Base-by-base conservation (phyloP, 495 filamentous ascomycete species). In the Neurospora sublineolata region DNA sequence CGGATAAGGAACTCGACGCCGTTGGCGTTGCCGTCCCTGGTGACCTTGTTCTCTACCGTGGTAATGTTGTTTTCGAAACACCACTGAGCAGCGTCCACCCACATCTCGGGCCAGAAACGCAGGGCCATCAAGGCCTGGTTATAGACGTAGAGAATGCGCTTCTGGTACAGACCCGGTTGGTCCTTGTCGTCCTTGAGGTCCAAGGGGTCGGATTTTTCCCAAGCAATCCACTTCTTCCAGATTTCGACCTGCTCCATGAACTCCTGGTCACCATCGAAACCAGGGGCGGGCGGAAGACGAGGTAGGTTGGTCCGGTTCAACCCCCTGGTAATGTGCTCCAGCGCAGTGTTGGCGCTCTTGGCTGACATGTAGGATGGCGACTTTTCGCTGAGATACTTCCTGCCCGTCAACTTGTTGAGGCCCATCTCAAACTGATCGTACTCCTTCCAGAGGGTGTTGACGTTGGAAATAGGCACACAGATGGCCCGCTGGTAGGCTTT, bases 341-440 rank as follows among this genome's bases (percentile, higher is more conserved):
- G 82, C 52, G 92, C 89, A 7, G 89, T 94, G 77, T 91, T 89
- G 33, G 93, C 92, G 75, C 89, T 91, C 78, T 95, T 89, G 68
- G 95, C 95, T 9, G 93, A 93, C 93, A 98, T 94, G 77, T 97
- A 98, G 5, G 90, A 87, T 37, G 95, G 89, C 1, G 94, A 97
- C 70, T 91, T 89, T 75, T 98, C 94, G 78, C 97, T 94, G 3
- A 98, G 82, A 73, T 94, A 92, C 78, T 97, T 98, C 6, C 94
- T 91, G 69, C 92, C 96, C 46, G 92, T 92, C 70, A 92, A 84
- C 80, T 97, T 98, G 81, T 97, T 97, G 39, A 97, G 80, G 10
- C 89, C 87, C 88, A 93, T 92, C 81, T 99, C 95, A 77, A 98
- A 99, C 75, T 89, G 86, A 80, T 97, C 94, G 77, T 98, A 99